These are phyloP conservation scores for Zygosaccharomyces bisporus DNA, from an alignment of 805 yeast genomes.

Conservation along the genomic window DNA sequence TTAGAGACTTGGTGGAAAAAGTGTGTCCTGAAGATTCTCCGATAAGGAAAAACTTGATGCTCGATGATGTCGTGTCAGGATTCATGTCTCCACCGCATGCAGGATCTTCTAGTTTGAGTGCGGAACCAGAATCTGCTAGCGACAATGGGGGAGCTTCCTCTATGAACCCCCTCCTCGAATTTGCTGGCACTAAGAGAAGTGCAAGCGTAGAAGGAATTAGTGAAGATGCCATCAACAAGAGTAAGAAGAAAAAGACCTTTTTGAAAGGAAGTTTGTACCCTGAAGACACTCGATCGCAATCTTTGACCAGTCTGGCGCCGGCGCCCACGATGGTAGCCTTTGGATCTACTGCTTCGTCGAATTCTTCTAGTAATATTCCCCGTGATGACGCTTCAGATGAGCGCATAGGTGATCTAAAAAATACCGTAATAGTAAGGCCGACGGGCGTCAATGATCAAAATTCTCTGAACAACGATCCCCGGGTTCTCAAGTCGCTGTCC, in stretches of 20 bases:
- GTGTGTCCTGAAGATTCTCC: slow-evolving; percentile 21
- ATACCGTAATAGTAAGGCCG: slow-evolving; percentile 32
- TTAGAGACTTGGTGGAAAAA: slow-evolving; percentile 25
- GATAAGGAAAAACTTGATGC: slow-evolving; percentile 20
- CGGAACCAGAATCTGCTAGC: not conserved
- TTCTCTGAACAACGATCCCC: slow-evolving; percentile 30
- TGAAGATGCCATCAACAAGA: slow-evolving; percentile 8
- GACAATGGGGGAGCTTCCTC: not conserved
- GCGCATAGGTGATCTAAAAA: slow-evolving; percentile 35
- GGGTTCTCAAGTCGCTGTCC: slow-evolving; percentile 32
- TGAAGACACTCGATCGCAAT: slow-evolving; percentile 31
- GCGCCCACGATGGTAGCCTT: slow-evolving; percentile 16
- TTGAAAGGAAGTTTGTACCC: slow-evolving; percentile 36
- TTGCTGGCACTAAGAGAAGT: slow-evolving; percentile 1
- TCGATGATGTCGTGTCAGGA: slow-evolving; percentile 22
- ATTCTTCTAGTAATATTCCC: slow-evolving; percentile 2
- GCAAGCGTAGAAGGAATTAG: not conserved
- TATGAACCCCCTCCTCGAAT: not conserved
- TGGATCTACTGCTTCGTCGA: slow-evolving; percentile 12
- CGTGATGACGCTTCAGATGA: slow-evolving; percentile 14
- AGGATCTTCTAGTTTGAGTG: not conserved
- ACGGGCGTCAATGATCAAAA: slow-evolving; percentile 17
- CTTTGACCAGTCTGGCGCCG: slow-evolving; percentile 8
- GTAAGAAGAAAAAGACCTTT: slow-evolving; percentile 21
- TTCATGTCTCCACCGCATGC: slow-evolving; percentile 2